Base-by-base conservation (phyloP, 257 asterid genomes). In the Penstemon davidsonii region DNA sequence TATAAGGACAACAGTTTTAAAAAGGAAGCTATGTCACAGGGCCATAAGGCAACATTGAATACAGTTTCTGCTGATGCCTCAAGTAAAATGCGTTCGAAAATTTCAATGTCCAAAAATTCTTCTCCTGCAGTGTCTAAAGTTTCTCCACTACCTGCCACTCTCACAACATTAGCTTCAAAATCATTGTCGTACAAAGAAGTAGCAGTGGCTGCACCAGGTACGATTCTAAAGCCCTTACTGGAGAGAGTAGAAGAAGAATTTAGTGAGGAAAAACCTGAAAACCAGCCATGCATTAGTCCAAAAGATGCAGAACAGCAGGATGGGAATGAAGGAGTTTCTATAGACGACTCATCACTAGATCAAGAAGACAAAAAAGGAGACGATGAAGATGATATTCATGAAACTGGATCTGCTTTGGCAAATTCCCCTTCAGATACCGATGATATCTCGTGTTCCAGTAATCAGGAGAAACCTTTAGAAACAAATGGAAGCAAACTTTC, bases 201-300 rank as follows among this genome's bases (percentile, higher is more conserved):
- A 60, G 98, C 96, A 45, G 89, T 80, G 73, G 87, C 98, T 44
- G 86, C 96, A 53, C 99, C 97, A 72, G 98, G 99, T 83, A 88
- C 96, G 51, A 90, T 94, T 85, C 90, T 87, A 70, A 94, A 91
- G 96, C 96, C 98, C 85, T 78, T 86, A 68, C 65, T 76, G 92
- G 97, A 82, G 87, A 91, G 85, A 83, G 83, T 83, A 73, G 96
- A 85, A 85, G 96, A 87, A 85, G 96, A 82, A 75, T 79, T 80
- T 72, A 76, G 76, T 55, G 88, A 86, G 75, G 91, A 75, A 81
- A 80, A 80, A 74, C 76, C 84, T 76, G 95, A 84, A 74, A 66
- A 68, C 78, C 84, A 74, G 70, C 73, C 79, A 63, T 75, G 79
- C 81, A 67, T 73, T 84, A 85, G 90, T 73, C 90, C 83, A 68